phyloP scores from a whole-genome alignment of 148 eudicot species.

The Polygonum maritimum region DNA sequence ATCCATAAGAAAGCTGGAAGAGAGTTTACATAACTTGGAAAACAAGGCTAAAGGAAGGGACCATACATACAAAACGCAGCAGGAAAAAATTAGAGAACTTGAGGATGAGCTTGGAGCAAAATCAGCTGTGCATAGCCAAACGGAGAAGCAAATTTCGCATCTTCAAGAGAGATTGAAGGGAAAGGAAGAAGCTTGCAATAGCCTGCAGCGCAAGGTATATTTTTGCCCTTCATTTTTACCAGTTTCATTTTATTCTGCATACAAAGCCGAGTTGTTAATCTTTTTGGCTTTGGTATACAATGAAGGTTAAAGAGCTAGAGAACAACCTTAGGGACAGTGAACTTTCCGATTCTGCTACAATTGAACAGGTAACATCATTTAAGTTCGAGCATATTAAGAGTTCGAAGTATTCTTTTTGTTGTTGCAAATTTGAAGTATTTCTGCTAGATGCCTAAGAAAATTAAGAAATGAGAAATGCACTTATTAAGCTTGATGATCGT shows the following conservation, averaged over 20 bases:
- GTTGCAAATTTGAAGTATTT: neutral
- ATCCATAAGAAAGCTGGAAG: conserved; percentile 68
- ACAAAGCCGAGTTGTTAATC: neutral
- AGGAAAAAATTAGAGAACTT: conserved; percentile 70
- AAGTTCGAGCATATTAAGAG: neutral
- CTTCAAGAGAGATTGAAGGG: conserved; percentile 67
- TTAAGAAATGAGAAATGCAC: neutral
- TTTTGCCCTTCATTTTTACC: neutral
- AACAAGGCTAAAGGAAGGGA: conserved; percentile 78
- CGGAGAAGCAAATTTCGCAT: conserved; percentile 49
- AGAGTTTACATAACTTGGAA: conserved; percentile 60
- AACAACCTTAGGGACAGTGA: conserved; percentile 51
- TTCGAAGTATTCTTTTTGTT: neutral
- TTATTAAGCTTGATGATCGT: neutral
- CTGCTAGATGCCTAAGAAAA: neutral
- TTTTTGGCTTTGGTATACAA: conserved; percentile 11
- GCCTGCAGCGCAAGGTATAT: conserved; percentile 57
- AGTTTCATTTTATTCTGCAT: neutral
- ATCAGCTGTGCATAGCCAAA: conserved; percentile 38
- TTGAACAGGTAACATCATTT: conserved; percentile 36
- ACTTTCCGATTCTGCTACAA: conserved; percentile 39
- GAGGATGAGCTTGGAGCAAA: conserved; percentile 64
- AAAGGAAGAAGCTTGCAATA: conserved; percentile 48
- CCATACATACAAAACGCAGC: conserved; percentile 58
- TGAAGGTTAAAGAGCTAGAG: conserved; percentile 70